A percentile compares a stretch with the other conserved stretches of the same genome.
phyloP scores from a whole-genome alignment of 805 yeast species.

The Pichia ethanolica region DNA sequence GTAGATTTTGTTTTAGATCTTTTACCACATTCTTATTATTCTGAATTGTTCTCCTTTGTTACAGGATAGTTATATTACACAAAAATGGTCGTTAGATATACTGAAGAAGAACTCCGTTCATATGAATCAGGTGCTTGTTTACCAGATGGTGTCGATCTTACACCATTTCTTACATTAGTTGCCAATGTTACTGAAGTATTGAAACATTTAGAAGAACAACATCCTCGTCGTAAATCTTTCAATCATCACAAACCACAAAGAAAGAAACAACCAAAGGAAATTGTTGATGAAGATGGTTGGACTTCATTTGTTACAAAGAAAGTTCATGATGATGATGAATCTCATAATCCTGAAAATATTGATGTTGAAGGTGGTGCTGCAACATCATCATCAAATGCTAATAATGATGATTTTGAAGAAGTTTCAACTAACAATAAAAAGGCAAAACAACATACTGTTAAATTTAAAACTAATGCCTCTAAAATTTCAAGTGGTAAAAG shows the following conservation, averaged over 20 bases:
- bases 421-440: constrained; percentile 17
- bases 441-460: constrained; percentile 42
- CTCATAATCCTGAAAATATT: constrained; percentile 32
- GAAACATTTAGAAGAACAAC: constrained; percentile 24
- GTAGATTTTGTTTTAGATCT: too few species aligned
- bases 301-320: constrained; percentile 46
- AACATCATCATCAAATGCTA: constrained; percentile 27
- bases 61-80: neutral
- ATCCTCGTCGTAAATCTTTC: constrained; percentile 48
- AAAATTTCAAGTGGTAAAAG: constrained; percentile 70
- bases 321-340: constrained; percentile 27
- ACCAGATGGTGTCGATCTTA: constrained; percentile 58
- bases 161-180: constrained; percentile 56
- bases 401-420: constrained; percentile 37
- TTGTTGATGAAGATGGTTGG: constrained; percentile 79
- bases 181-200: constrained; percentile 50
- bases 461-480: constrained; percentile 64
- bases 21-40: too few species aligned
- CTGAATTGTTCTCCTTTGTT: too few species aligned
- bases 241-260: constrained; percentile 31
- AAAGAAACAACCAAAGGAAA: constrained; percentile 41
- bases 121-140: constrained; percentile 49
- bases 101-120: constrained; percentile 61
- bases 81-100: constrained; percentile 32
- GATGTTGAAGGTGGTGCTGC: constrained; percentile 30